Conservation (phyloP, 2,329 filamentous ascomycete species). For the Waltergamsia citrina region DNA sequence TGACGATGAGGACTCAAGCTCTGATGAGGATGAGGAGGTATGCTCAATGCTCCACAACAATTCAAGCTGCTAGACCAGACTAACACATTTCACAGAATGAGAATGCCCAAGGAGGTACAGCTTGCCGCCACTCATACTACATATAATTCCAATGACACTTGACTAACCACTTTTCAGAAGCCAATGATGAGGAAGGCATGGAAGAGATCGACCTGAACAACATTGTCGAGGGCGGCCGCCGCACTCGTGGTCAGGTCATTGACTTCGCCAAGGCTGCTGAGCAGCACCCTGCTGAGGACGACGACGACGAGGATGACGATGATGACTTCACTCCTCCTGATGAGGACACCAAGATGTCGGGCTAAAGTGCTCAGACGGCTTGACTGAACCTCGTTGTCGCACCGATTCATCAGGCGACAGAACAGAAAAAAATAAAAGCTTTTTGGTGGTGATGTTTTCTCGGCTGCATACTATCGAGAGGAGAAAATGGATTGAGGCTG, state of each 20-base stretch:
- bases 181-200: conserved; percentile 70
- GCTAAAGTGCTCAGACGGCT: no score
- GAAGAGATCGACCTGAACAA: conserved; percentile 87
- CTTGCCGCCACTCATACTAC: no score
- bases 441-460: no score
- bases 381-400: no score
- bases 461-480: no score
- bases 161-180: conserved; percentile 7
- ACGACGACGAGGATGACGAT: conserved; percentile 73
- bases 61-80: no score
- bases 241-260: conserved; percentile 86
- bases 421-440: no score
- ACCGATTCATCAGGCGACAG: no score
- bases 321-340: conserved; percentile 58
- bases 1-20: conserved; percentile 63
- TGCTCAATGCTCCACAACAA: background rate
- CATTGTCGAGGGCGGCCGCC: conserved; percentile 69
- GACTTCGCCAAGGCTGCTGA: conserved; percentile 87
- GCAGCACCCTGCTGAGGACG: conserved; percentile 64
- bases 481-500: no score
- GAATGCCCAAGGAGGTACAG: background rate
- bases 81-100: background rate
- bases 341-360: conserved; percentile 60
- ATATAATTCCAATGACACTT: no score
- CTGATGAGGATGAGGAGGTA: conserved; percentile 37